Percentiles rank a stretch among this genome's conserved stretches.
These are phyloP conservation scores for Leucocoprinus leucothites DNA, from an alignment of 768 basidiomycete species.

Conservation along the genomic window DNA sequence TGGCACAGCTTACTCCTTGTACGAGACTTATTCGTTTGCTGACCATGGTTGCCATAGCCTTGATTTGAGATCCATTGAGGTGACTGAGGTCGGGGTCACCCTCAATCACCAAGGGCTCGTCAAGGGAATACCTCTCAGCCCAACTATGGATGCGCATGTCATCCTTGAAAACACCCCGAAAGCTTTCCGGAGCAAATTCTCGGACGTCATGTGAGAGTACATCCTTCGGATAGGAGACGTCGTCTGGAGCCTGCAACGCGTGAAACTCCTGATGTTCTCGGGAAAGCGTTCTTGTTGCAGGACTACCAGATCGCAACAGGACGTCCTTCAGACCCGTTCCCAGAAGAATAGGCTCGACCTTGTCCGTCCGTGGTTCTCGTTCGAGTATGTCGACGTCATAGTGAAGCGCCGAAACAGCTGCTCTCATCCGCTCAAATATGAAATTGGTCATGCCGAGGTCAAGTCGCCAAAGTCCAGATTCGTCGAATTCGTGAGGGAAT, in stretches of 20 bases:
- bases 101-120: slow-evolving; percentile 61
- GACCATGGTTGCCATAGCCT: slow-evolving; percentile 86
- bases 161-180: slow-evolving; percentile 55
- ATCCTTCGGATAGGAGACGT: slow-evolving; percentile 11
- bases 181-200: slow-evolving; percentile 11
- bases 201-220: slow-evolving; percentile 11
- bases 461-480: slow-evolving; percentile 56
- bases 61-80: slow-evolving; percentile 74
- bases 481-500: slow-evolving; percentile 46
- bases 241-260: slow-evolving; percentile 18
- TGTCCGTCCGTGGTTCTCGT: slow-evolving; percentile 19
- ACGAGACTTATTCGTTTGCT: slow-evolving; percentile 75
- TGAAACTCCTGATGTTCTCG: not conserved
- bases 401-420: slow-evolving; percentile 57
- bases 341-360: slow-evolving; percentile 52
- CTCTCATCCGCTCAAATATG: slow-evolving; percentile 64
- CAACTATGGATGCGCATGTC: slow-evolving; percentile 82
- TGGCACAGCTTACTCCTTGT: slow-evolving; percentile 65
- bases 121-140: slow-evolving; percentile 63
- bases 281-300: not conserved
- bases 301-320: slow-evolving; percentile 47
- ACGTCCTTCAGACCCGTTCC: slow-evolving; percentile 76
- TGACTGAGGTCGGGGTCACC: slow-evolving; percentile 70
- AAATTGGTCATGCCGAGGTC: slow-evolving; percentile 72
- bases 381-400: slow-evolving; percentile 49